phyloP scores from a whole-genome alignment of 2,329 filamentous ascomycete species.

The Aspergillus viridinutans region DNA sequence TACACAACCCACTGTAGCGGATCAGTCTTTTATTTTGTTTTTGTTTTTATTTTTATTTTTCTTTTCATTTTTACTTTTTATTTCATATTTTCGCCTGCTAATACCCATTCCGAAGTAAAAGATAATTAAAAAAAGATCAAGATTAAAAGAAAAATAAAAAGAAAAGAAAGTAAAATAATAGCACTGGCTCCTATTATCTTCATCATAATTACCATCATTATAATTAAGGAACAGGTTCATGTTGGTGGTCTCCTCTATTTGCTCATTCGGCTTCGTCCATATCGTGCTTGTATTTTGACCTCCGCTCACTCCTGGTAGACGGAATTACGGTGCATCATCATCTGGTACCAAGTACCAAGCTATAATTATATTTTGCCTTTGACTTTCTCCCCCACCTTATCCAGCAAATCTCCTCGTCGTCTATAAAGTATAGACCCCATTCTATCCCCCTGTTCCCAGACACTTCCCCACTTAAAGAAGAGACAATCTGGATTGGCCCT shows the following conservation, averaged over 20 bases:
- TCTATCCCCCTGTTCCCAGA: conserved; percentile 9
- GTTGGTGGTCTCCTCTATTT: conserved; percentile 1
- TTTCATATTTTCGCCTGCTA: background rate
- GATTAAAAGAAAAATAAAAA: background rate
- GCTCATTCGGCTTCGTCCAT: conserved; percentile 3
- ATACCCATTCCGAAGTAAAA: background rate
- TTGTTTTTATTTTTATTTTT: background rate
- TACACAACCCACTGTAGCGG: background rate
- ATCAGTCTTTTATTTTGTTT: background rate
- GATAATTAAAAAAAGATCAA: background rate
- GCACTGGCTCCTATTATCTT: background rate
- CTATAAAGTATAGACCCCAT: conserved; percentile 17
- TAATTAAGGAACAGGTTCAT: conserved; percentile 6
- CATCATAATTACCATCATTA: conserved; percentile 1
- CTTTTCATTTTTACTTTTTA: background rate
- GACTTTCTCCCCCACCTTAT: conserved; percentile 10
- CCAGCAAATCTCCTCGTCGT: conserved; percentile 13
- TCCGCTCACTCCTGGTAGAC: conserved; percentile 12
- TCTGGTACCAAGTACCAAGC: conserved; percentile 7
- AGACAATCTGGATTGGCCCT: conserved; percentile 5
- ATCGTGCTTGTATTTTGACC: conserved; percentile 1
- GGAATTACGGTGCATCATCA: background rate
- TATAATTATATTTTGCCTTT: conserved; percentile 13
- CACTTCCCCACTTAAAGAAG: conserved; percentile 6
- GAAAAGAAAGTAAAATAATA: background rate